Percentiles rank a stretch among this genome's conserved stretches.
These are phyloP conservation scores for Coriolopsis trogii DNA, from an alignment of 1,284 basidiomycete genomes.

Conservation along the genomic window DNA sequence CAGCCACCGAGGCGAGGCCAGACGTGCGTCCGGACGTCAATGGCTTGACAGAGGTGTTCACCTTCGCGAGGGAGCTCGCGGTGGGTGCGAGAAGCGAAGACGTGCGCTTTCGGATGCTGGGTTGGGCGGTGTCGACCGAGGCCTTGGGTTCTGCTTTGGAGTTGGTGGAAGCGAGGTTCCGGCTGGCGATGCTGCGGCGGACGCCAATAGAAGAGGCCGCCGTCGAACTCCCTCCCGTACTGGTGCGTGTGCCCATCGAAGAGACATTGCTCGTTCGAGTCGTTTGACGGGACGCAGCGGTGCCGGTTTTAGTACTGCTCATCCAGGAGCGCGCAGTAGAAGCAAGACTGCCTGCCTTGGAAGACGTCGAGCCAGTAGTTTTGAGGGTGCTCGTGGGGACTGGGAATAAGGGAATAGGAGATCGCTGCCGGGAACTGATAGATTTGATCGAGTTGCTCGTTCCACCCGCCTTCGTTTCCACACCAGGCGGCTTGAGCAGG, in stretches of 20 bases:
- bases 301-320: constrained; percentile 19
- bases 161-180: constrained; percentile 20
- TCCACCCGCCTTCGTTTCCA: constrained; percentile 12
- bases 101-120: constrained; percentile 30
- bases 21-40: constrained; percentile 16
- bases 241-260: constrained; percentile 40
- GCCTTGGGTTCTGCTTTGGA: constrained; percentile 6
- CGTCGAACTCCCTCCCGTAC: constrained; percentile 21
- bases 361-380: constrained; percentile 10
- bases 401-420: constrained; percentile 37
- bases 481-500: constrained; percentile 7
- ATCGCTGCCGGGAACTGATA: constrained; percentile 22
- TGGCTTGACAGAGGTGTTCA: constrained; percentile 23
- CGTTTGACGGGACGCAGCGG: constrained; percentile 25
- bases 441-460: constrained; percentile 20
- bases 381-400: constrained; percentile 11
- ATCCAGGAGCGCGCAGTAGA: constrained; percentile 24
- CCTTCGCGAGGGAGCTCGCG: constrained; percentile 75
- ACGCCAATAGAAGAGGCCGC: constrained; percentile 45
- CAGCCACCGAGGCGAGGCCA: constrained; percentile 19
- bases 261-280: constrained; percentile 37
- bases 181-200: constrained; percentile 23
- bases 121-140: constrained; percentile 7
- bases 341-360: constrained; percentile 19
- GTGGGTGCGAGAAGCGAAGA: constrained; percentile 74